phyloP scores from a whole-genome alignment of 73 alveolate species.

The Paramecium caudatum region DNA sequence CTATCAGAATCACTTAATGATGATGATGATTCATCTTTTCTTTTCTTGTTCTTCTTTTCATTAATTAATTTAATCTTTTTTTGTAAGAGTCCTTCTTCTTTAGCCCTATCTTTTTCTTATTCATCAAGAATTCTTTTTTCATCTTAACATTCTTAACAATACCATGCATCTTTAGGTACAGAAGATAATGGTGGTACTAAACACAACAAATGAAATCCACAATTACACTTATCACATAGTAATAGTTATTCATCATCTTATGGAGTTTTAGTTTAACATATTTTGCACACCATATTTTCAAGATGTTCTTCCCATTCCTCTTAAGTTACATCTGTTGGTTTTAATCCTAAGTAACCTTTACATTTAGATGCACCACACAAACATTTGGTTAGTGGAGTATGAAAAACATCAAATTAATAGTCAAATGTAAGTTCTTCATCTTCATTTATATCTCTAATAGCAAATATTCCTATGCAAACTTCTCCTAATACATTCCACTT shows the following conservation, averaged over 20 bases:
- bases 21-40: slow-evolving; percentile 30
- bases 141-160: slow-evolving; percentile 74
- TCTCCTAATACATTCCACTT: slow-evolving; percentile 98
- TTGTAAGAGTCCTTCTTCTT: slow-evolving; percentile 47
- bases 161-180: slow-evolving; percentile 79
- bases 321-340: slow-evolving; percentile 76
- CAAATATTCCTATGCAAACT: slow-evolving; percentile 97
- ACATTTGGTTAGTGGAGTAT: slow-evolving; percentile 96
- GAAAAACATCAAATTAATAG: slow-evolving; percentile 95
- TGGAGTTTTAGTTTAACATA: slow-evolving; percentile 72
- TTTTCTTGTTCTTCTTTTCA: slow-evolving; percentile 45
- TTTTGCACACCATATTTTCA: slow-evolving; percentile 76
- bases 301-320: slow-evolving; percentile 80
- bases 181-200: slow-evolving; percentile 73
- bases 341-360: slow-evolving; percentile 96
- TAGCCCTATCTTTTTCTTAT: slow-evolving; percentile 62
- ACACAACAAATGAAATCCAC: slow-evolving; percentile 79
- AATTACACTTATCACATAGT: slow-evolving; percentile 79
- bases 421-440: slow-evolving; percentile 98
- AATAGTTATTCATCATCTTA: slow-evolving; percentile 77
- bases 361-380: slow-evolving; percentile 96
- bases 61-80: slow-evolving; percentile 19
- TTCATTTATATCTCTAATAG: slow-evolving; percentile 93
- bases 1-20: slow-evolving; percentile 62
- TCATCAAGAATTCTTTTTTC: slow-evolving; percentile 52